phyloP scores from a whole-genome alignment of 1,284 basidiomycete species.

The Omphalotus olearius region DNA sequence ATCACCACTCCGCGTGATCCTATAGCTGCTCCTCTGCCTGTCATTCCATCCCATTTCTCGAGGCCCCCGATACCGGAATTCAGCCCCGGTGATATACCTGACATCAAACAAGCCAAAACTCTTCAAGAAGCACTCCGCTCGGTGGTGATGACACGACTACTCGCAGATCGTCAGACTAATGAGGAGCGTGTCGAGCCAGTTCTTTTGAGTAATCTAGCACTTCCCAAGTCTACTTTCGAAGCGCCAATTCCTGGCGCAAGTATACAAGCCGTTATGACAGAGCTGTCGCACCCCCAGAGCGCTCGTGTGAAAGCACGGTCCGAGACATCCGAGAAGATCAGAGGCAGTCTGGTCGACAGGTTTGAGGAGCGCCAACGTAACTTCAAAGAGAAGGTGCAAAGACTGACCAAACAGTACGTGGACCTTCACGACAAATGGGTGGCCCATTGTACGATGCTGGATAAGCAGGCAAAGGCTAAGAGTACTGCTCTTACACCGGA shows the following conservation, averaged over 20 bases:
- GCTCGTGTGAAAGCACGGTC: slow-evolving; percentile 30
- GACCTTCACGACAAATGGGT: slow-evolving; percentile 68
- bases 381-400: slow-evolving; percentile 50
- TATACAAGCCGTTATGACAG: slow-evolving; percentile 42
- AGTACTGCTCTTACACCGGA: slow-evolving; percentile 24
- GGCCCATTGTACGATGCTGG: slow-evolving; percentile 64
- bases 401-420: slow-evolving; percentile 65
- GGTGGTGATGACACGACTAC: slow-evolving; percentile 55
- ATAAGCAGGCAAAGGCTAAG: slow-evolving; percentile 34
- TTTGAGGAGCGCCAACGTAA: slow-evolving; percentile 50
- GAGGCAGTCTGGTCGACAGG: slow-evolving; percentile 45
- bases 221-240: slow-evolving; percentile 27
- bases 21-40: background rate
- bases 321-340: slow-evolving; percentile 35
- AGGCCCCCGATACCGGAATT: slow-evolving; percentile 11
- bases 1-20: slow-evolving; percentile 5
- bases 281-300: slow-evolving; percentile 33
- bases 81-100: slow-evolving; percentile 31
- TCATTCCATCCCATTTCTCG: background rate
- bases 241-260: slow-evolving; percentile 28
- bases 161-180: slow-evolving; percentile 54
- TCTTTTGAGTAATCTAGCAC: slow-evolving; percentile 51
- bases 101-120: slow-evolving; percentile 35
- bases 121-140: slow-evolving; percentile 56
- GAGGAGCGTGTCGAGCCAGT: slow-evolving; percentile 60